phyloP scores from a whole-genome alignment of 495 filamentous ascomycete species.

The Penicillium mononematosum region DNA sequence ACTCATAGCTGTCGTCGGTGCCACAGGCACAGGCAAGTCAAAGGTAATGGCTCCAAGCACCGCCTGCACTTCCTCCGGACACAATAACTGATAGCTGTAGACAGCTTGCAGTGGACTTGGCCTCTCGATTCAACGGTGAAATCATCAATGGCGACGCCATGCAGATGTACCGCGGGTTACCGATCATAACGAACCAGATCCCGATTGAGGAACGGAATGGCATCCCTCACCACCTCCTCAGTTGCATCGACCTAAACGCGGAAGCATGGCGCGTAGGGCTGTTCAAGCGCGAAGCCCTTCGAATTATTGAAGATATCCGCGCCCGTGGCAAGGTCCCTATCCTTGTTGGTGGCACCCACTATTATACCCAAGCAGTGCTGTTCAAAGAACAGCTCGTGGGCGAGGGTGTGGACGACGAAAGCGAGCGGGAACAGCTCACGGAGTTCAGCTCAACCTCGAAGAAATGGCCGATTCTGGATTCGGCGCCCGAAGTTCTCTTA shows the following conservation, averaged over 20 bases:
- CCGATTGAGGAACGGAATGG: constrained; percentile 69
- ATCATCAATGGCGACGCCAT: constrained; percentile 99
- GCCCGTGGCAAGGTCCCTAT: constrained; percentile 77
- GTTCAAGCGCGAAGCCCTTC: constrained; percentile 67
- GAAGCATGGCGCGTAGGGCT: constrained; percentile 76
- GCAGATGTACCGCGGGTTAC: constrained; percentile 92
- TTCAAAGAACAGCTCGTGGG: constrained; percentile 66
- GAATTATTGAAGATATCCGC: constrained; percentile 74
- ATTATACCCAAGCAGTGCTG: constrained; percentile 86
- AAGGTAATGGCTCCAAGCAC: constrained; percentile 58
- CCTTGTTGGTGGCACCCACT: constrained; percentile 90
- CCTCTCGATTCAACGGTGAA: constrained; percentile 82
- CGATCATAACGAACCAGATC: constrained; percentile 95
- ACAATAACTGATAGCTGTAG: constrained; percentile 35
- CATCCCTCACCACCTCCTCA: constrained; percentile 86
- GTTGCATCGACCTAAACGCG: constrained; percentile 68
- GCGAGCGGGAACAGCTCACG: constrained; percentile 18
- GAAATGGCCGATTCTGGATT: constrained; percentile 70
- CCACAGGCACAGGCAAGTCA: constrained; percentile 97
- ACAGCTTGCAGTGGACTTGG: constrained; percentile 90
- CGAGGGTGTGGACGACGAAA: constrained; percentile 29
- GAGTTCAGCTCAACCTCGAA: constrained; percentile 29
- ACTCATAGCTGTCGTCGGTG: constrained; percentile 81
- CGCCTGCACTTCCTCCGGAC: not conserved
- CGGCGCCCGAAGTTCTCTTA: constrained; percentile 66